These are phyloP conservation scores for Apostasia ramifera DNA, from an alignment of 106 monocot species.

Conservation along the genomic window DNA sequence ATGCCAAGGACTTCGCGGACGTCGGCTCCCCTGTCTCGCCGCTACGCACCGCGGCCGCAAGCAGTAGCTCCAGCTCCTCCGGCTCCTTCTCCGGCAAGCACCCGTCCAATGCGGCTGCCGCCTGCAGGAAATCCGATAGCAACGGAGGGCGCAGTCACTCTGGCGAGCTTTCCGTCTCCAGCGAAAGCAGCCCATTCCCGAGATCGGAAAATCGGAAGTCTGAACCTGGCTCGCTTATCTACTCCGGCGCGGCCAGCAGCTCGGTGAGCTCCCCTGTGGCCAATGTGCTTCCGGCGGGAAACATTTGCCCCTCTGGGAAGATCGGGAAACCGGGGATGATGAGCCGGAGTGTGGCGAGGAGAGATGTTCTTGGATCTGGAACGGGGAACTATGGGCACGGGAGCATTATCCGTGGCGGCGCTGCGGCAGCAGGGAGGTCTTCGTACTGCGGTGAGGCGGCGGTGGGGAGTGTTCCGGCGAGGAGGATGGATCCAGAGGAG, in stretches of 20 bases:
- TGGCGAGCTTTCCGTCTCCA: conserved; percentile 10
- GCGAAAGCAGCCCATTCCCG: conserved; percentile 8
- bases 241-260: conserved; percentile 1
- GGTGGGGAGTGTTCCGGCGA: neutral
- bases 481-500: conserved; percentile 37
- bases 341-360: conserved; percentile 14
- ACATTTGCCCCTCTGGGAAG: conserved; percentile 70
- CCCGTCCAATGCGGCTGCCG: neutral
- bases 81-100: conserved; percentile 15
- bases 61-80: conserved; percentile 40
- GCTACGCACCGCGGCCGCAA: conserved; percentile 19
- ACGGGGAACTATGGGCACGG: conserved; percentile 73
- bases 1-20: conserved; percentile 33
- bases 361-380: conserved; percentile 51
- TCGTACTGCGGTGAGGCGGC: neutral
- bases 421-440: neutral
- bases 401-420: conserved; percentile 44
- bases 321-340: conserved; percentile 32
- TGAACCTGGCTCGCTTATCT: conserved; percentile 16
- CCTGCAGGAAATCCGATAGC: neutral
- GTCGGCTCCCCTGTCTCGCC: conserved; percentile 57
- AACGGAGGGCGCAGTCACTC: neutral
- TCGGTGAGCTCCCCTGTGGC: conserved; percentile 18
- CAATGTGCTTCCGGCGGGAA: conserved; percentile 54
- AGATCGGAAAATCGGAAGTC: conserved; percentile 21